phyloP scores from a whole-genome alignment of 2,329 filamentous ascomycete genomes.

The Penicillium sp. region DNA sequence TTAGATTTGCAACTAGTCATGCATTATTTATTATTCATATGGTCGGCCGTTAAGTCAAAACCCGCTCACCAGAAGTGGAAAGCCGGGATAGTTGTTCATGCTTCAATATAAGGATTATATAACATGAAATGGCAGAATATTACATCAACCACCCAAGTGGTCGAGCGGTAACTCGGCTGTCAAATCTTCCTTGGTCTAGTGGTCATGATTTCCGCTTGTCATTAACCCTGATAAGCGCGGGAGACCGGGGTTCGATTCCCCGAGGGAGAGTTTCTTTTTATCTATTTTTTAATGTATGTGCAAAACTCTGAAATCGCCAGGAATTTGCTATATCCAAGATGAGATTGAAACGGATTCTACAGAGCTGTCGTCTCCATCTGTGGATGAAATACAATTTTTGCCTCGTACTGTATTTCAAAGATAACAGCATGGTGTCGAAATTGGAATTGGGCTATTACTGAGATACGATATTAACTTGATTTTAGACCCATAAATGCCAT shows the following conservation, averaged over 20 bases:
- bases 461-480: neutral
- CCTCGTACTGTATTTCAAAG: too few species aligned
- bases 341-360: too few species aligned
- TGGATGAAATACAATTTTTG: too few species aligned
- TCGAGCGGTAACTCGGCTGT: slow-evolving; percentile 23
- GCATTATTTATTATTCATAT: neutral
- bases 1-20: neutral
- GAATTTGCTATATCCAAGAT: too few species aligned
- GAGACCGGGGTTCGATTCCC: slow-evolving; percentile 39
- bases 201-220: slow-evolving; percentile 41
- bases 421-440: too few species aligned
- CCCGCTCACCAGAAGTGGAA: neutral
- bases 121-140: neutral
- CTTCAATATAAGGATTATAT: neutral
- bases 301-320: too few species aligned
- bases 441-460: neutral
- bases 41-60: neutral
- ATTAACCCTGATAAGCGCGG: slow-evolving; percentile 31
- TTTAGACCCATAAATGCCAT: neutral
- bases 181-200: slow-evolving; percentile 35
- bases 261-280: slow-evolving; percentile 32
- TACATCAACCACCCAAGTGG: slow-evolving; percentile 24
- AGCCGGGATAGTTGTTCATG: neutral
- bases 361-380: too few species aligned
- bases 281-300: too few species aligned